Conservation (phyloP, 805 yeast genomes). For the Starmerella roubikii region DNA sequence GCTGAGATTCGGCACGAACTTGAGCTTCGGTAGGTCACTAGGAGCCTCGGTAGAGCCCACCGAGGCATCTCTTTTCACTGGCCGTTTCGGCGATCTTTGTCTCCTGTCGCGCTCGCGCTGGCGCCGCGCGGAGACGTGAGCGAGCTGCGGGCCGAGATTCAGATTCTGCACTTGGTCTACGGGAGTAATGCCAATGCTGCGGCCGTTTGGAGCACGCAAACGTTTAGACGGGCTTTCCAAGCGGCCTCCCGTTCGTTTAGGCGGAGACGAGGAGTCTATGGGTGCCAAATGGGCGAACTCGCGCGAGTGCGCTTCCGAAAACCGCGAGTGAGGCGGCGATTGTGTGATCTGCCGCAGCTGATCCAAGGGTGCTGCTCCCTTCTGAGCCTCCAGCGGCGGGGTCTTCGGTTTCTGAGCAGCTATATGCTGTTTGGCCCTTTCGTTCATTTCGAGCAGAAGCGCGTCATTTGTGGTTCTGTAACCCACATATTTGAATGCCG, state of each 20-base stretch:
- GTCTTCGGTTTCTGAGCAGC: no score
- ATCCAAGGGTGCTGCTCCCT: background rate
- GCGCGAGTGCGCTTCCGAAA: conserved; percentile 20
- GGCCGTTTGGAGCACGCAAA: conserved; percentile 8
- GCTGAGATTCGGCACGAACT: no score
- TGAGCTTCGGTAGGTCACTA: no score
- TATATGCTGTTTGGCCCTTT: no score
- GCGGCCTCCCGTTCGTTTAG: conserved; percentile 9
- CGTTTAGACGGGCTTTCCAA: conserved; percentile 13
- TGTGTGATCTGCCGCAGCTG: conserved; percentile 2
- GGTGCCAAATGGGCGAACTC: conserved; percentile 22
- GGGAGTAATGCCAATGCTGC: conserved; percentile 4
- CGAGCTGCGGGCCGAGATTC: conserved; percentile 4
- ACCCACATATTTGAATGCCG: conserved; percentile 18
- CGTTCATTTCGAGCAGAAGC: conserved; percentile 27
- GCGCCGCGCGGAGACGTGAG: conserved; percentile 6
- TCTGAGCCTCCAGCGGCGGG: background rate
- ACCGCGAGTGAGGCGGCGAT: conserved; percentile 16
- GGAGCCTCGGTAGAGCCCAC: no score
- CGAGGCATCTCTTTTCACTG: no score
- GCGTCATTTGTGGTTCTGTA: conserved; percentile 26
- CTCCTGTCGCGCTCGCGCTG: conserved; percentile 1
- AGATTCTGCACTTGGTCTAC: conserved; percentile 3
- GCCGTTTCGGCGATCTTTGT: conserved; percentile 1
- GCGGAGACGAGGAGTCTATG: conserved; percentile 6